A percentile compares a stretch with the other conserved stretches of the same genome.
Evolutionary conservation across 331 rosid genomes (phyloP).

Genomic region (Cydonia oblonga): DNA sequence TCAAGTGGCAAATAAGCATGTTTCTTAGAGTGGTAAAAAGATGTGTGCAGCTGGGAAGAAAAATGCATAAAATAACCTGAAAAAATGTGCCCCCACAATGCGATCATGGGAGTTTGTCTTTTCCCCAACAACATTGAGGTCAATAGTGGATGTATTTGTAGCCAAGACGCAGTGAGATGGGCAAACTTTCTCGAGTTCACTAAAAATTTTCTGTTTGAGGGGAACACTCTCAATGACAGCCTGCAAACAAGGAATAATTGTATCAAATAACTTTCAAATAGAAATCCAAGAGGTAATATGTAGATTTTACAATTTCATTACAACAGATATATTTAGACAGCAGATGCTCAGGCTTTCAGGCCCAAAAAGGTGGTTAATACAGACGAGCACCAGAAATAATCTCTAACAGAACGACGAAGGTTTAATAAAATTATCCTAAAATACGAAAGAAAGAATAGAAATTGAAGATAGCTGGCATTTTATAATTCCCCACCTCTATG

Average conservation of each 20-base stretch:
- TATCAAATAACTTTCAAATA: conserved; percentile 12
- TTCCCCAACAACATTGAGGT: conserved; percentile 67
- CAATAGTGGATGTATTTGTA: conserved; percentile 81
- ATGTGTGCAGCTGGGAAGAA: neutral
- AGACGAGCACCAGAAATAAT: neutral
- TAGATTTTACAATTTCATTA: conserved; percentile 2
- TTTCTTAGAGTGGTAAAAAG: neutral
- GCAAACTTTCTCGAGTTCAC: conserved; percentile 77
- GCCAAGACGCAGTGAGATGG: conserved; percentile 85
- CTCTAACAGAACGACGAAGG: neutral
- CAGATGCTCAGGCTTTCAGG: neutral
- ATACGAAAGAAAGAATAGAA: neutral
- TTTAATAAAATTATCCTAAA: neutral
- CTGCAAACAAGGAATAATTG: conserved; percentile 33
- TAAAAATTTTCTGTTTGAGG: conserved; percentile 75
- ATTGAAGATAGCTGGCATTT: neutral
- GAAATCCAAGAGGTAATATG: neutral
- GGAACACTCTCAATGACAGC: conserved; percentile 80
- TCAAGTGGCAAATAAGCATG: neutral
- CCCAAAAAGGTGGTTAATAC: neutral
- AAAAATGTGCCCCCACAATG: conserved; percentile 90
- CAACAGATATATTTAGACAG: conserved; percentile 1
- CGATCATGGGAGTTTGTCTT: conserved; percentile 68
- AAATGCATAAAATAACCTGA: conserved; percentile 51
- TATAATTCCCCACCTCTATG: conserved; percentile 52